phyloP scores from a whole-genome alignment of 768 basidiomycete genomes.

The Candolleomyces eurysporus region DNA sequence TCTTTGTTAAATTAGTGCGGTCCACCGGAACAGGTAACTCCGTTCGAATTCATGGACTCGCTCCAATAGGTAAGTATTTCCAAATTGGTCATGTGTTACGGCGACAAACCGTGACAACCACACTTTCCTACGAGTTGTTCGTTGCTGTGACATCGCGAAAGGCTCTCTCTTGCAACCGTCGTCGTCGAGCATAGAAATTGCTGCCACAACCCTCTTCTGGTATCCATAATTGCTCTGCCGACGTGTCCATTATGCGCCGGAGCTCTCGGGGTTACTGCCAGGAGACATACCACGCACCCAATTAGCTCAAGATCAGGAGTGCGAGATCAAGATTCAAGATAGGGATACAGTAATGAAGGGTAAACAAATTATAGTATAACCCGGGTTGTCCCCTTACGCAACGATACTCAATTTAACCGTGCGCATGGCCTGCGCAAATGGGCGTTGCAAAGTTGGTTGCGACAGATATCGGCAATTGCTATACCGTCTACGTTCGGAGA shows the following conservation, averaged over 20 bases:
- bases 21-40: neutral
- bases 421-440: constrained; percentile 17
- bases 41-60: neutral
- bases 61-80: neutral
- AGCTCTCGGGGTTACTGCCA: constrained; percentile 17
- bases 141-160: constrained; percentile 9
- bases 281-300: constrained; percentile 3
- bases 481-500: constrained; percentile 24
- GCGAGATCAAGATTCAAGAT: constrained; percentile 9
- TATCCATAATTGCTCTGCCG: neutral
- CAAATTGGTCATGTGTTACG: neutral
- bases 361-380: constrained; percentile 22
- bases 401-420: constrained; percentile 13
- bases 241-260: constrained; percentile 6
- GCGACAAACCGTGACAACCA: constrained; percentile 7
- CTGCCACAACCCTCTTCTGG: constrained; percentile 10
- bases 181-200: constrained; percentile 4
- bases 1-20: too few relatives aligned
- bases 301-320: constrained; percentile 12
- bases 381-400: constrained; percentile 27
- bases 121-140: constrained; percentile 6
- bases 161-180: constrained; percentile 14
- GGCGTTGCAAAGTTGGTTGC: constrained; percentile 28
- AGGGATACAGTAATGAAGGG: constrained; percentile 10
- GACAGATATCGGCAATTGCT: constrained; percentile 34